These are phyloP conservation scores for Pseudogymnoascus destructans DNA, from an alignment of 2,329 filamentous ascomycete genomes.

Conservation along the genomic window DNA sequence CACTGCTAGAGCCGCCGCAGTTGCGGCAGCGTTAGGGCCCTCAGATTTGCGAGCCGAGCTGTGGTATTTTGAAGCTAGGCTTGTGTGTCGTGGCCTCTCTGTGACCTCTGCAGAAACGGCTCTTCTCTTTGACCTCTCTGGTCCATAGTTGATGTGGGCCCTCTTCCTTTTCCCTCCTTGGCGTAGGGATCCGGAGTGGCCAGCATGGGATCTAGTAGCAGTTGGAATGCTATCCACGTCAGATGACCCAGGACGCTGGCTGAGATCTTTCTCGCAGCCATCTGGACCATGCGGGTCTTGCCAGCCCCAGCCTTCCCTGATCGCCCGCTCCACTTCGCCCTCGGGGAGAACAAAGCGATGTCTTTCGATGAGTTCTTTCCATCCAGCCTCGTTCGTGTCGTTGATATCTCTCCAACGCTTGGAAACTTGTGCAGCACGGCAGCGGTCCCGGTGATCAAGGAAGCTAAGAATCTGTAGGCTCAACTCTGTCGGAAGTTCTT, in stretches of 20 bases:
- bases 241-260: slow-evolving; percentile 40
- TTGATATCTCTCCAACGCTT: slow-evolving; percentile 86
- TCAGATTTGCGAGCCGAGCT: slow-evolving; percentile 39
- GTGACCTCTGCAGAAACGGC: slow-evolving; percentile 21
- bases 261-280: slow-evolving; percentile 71
- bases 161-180: slow-evolving; percentile 24
- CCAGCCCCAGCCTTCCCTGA: slow-evolving; percentile 93
- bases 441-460: slow-evolving; percentile 74
- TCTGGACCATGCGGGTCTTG: slow-evolving; percentile 68
- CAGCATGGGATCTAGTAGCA: slow-evolving; percentile 13
- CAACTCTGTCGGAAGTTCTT: slow-evolving; percentile 71
- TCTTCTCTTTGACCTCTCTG: slow-evolving; percentile 24
- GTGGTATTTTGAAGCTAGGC: slow-evolving; percentile 18
- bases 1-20: slow-evolving; percentile 68
- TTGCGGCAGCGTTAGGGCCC: slow-evolving; percentile 76
- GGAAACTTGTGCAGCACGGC: slow-evolving; percentile 81
- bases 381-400: slow-evolving; percentile 86
- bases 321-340: slow-evolving; percentile 74
- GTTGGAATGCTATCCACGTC: slow-evolving; percentile 27
- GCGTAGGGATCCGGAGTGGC: not conserved
- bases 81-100: slow-evolving; percentile 17
- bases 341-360: slow-evolving; percentile 70
- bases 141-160: slow-evolving; percentile 13
- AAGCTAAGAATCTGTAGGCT: slow-evolving; percentile 79
- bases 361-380: slow-evolving; percentile 80